Evolutionary conservation across 169 alveolate genomes (phyloP), one percentile per base, ranked within the genome.

Genomic region (Besnoitia besnoiti): DNA sequence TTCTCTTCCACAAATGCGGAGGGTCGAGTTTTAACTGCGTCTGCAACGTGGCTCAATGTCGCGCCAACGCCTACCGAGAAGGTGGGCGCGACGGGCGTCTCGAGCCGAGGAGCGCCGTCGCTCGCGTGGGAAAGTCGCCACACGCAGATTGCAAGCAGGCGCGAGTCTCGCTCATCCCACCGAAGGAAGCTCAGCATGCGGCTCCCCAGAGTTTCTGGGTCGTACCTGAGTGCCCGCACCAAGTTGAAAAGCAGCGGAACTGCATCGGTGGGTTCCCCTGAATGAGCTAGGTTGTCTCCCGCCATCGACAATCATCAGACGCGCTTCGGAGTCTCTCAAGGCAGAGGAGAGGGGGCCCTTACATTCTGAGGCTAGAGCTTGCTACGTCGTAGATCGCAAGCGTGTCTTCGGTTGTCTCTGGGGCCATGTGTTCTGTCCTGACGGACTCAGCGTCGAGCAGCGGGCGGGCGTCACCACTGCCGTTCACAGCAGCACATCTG

Each of bases 181-280:
- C 19, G 7, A 5, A 39, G 87, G 59, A 77, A 37, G 35, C n/a
- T 37, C 16, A 77, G 14, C 61, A 8, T 21, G 21, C 42, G 7
- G 40, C 61, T 24, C 7, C 59, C 35, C 49, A 77, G 40, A 8
- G 40, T 37, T 44, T 77, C 87, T 16, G 59, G 16, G 59, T 55
- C 87, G 87, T 77, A 77, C 24, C 87, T 77, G 87, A 10, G 79
- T 62, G 33, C 79, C 37, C 33, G 79, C 79, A 61, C 76, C 10
- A n/a, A 8, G 10, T 24, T 61, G 76, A 61, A 67, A 67, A 2
- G 44, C 12, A 2, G 80, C 44, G 80, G 47, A 14, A 0, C 39
- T 30, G 37, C 39, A 67, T 42, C 2, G 8, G 24, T 30, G 24
- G 44, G n/a, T 21, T 5, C 10, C 80, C 39, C n/a, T 37, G 1